phyloP scores from a whole-genome alignment of 371 early-diverging fungal genomes.

The Cladochytrium tenue region DNA sequence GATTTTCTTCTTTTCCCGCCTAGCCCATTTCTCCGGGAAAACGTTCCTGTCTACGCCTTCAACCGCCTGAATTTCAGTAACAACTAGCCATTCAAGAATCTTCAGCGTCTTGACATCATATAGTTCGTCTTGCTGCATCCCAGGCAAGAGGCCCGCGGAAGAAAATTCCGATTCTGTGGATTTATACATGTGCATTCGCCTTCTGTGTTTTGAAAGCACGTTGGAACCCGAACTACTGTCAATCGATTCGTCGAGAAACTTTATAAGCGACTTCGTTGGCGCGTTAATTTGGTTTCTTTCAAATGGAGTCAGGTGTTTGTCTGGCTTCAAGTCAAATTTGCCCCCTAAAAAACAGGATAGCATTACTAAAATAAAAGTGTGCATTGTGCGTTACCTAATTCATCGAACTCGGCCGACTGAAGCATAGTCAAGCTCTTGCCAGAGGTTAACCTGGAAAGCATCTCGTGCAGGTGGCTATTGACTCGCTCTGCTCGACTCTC shows the following conservation, averaged over 20 bases:
- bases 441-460: not conserved
- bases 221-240: conserved; percentile 1
- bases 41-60: conserved; percentile 16
- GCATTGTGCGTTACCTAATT: conserved; percentile 11
- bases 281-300: conserved; percentile 6
- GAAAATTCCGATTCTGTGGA: no score
- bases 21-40: conserved; percentile 31
- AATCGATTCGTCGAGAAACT: conserved; percentile 23
- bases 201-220: no score
- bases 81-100: conserved; percentile 29
- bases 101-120: conserved; percentile 33
- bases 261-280: conserved; percentile 20
- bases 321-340: conserved; percentile 15
- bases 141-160: not conserved
- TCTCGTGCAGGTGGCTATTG: conserved; percentile 3
- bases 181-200: no score
- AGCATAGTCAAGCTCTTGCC: conserved; percentile 4
- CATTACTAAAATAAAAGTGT: not conserved
- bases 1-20: conserved; percentile 37
- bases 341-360: conserved; percentile 2
- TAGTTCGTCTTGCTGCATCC: conserved; percentile 10
- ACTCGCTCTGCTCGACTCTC: no score
- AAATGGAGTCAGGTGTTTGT: not conserved
- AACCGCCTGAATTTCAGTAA: conserved; percentile 14
- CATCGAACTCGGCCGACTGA: conserved; percentile 13